Percentiles rank a stretch among this genome's conserved stretches.
phyloP scores from a whole-genome alignment of 148 eudicot genomes.

The Nepenthes gracilis region DNA sequence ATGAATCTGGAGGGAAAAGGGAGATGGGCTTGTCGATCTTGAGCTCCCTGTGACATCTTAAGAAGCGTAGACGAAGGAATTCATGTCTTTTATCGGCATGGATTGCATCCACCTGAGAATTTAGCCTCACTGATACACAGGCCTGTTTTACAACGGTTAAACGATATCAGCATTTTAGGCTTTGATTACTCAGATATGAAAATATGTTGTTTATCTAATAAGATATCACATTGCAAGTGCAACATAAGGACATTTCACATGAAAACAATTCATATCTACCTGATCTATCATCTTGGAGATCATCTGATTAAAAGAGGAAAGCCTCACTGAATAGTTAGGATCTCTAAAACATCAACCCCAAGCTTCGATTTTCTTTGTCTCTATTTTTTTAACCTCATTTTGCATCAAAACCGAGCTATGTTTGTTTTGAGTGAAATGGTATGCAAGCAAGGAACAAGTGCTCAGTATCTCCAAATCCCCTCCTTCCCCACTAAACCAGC shows the following conservation, averaged over 20 bases:
- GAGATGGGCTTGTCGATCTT: constrained; percentile 44
- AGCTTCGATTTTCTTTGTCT: too few species aligned
- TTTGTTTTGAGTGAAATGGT: too few species aligned
- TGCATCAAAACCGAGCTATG: too few species aligned
- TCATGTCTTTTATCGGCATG: constrained; percentile 28
- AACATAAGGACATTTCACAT: not conserved
- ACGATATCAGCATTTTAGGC: not conserved
- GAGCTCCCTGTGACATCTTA: constrained; percentile 65
- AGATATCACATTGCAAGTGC: not conserved
- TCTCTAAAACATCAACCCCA: too few species aligned
- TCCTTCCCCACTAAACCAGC: too few species aligned
- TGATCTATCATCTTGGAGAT: too few species aligned
- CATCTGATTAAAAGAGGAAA: too few species aligned
- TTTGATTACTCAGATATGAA: not conserved
- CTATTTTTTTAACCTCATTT: too few species aligned
- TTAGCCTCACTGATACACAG: constrained; percentile 43
- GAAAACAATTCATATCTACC: not conserved
- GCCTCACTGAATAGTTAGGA: too few species aligned
- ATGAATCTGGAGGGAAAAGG: constrained; percentile 26
- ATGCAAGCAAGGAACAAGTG: too few species aligned
- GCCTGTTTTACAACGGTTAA: constrained; percentile 29
- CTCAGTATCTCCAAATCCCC: too few species aligned
- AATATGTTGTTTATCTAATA: not conserved
- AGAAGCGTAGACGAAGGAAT: constrained; percentile 47
- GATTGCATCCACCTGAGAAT: constrained; percentile 18